Evolutionary conservation across 768 basidiomycete species (phyloP).

Genomic region (Phylloporus scabripes): DNA sequence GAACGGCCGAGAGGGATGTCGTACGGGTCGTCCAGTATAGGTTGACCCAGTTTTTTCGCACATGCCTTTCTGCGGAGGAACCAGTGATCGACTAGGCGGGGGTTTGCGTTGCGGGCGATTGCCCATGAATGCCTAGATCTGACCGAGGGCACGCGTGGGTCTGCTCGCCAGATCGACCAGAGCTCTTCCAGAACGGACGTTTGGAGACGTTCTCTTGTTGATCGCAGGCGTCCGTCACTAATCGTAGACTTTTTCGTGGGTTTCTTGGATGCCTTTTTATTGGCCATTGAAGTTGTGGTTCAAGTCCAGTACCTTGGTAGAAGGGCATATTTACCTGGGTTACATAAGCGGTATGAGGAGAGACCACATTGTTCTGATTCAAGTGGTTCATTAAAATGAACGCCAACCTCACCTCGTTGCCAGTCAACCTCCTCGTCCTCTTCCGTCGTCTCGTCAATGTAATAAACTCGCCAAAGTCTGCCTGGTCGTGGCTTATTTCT

Average conservation of each 20-base stretch:
- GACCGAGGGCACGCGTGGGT: slow-evolving; percentile 27
- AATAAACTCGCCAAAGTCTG: slow-evolving; percentile 26
- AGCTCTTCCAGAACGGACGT: slow-evolving; percentile 20
- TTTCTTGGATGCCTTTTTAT: background rate
- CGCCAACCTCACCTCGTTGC: slow-evolving; percentile 37
- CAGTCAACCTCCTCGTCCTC: slow-evolving; percentile 54
- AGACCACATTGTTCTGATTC: too few relatives aligned
- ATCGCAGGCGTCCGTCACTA: background rate
- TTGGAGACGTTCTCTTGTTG: slow-evolving; percentile 9
- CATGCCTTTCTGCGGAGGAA: slow-evolving; percentile 20
- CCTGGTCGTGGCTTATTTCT: slow-evolving; percentile 17
- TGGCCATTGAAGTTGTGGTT: slow-evolving; percentile 8
- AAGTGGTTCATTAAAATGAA: slow-evolving; percentile 30
- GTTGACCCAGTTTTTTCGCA: slow-evolving; percentile 22
- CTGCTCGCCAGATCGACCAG: slow-evolving; percentile 25
- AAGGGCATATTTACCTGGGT: background rate
- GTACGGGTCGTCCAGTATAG: slow-evolving; percentile 17
- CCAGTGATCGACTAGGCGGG: slow-evolving; percentile 22
- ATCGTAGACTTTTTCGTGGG: background rate
- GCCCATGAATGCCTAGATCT: slow-evolving; percentile 27
- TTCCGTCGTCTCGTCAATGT: slow-evolving; percentile 63
- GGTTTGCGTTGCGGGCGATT: slow-evolving; percentile 14
- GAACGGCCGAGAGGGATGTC: slow-evolving; percentile 11
- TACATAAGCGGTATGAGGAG: slow-evolving; percentile 10
- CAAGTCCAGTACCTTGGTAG: too few relatives aligned